A percentile compares a stretch with the other conserved stretches of the same genome.
Conservation (phyloP, 192 early-diverging fungal species). For the Haplosporangium gracile region DNA sequence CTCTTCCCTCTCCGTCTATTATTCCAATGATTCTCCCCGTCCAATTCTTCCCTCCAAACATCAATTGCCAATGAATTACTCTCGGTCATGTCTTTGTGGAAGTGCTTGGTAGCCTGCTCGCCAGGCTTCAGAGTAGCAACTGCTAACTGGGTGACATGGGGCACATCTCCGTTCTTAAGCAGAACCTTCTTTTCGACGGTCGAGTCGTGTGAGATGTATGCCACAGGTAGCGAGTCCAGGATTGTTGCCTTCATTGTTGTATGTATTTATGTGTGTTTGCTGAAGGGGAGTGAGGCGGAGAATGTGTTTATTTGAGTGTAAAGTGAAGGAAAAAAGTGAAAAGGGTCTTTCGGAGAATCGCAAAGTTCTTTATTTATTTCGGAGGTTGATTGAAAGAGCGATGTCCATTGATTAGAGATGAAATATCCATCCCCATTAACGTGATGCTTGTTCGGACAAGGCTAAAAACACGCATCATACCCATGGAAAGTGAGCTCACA, state of each 20-base stretch:
- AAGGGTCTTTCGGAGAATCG: background rate
- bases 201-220: slow-evolving; percentile 55
- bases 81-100: slow-evolving; percentile 58
- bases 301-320: background rate
- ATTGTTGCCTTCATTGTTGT: slow-evolving; percentile 48
- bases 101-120: slow-evolving; percentile 45
- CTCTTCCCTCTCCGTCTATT: background rate
- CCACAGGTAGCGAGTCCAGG: slow-evolving; percentile 39
- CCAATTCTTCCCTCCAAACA: no score
- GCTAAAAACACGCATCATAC: background rate
- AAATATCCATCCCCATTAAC: background rate
- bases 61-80: slow-evolving; percentile 13
- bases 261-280: background rate
- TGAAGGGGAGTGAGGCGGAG: background rate
- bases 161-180: slow-evolving; percentile 52
- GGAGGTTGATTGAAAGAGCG: background rate
- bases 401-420: background rate
- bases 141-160: slow-evolving; percentile 53
- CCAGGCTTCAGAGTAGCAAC: slow-evolving; percentile 55
- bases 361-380: no score
- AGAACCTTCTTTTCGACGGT: slow-evolving; percentile 53
- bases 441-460: background rate
- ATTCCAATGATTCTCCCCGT: background rate
- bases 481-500: background rate
- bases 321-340: background rate